A percentile compares a stretch with the other conserved stretches of the same genome.
These are phyloP conservation scores for Debaryomyces udenii DNA, from an alignment of 1,139 yeast species.

Conservation along the genomic window DNA sequence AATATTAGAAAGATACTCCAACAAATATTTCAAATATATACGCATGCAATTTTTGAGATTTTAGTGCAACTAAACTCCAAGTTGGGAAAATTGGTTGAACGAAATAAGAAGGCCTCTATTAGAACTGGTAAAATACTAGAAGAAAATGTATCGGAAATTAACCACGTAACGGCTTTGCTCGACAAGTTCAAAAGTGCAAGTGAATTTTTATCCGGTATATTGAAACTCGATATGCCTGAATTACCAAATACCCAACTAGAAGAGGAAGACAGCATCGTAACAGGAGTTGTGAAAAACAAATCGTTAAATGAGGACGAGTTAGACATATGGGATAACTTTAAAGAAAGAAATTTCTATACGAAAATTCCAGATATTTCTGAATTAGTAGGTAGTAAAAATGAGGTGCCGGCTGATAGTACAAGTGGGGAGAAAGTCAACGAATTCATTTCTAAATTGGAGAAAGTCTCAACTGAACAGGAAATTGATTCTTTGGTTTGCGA, in stretches of 20 bases:
- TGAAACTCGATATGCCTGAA: constrained; percentile 37
- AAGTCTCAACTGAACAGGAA: constrained; percentile 47
- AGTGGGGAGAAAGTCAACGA: constrained; percentile 50
- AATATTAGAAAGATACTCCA: constrained; percentile 19
- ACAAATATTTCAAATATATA: constrained; percentile 49
- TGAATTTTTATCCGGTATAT: constrained; percentile 46
- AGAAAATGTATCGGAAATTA: constrained; percentile 49
- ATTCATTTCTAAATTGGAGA: constrained; percentile 50
- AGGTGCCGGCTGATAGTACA: constrained; percentile 15
- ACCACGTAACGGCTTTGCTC: constrained; percentile 37
- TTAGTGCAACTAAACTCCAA: constrained; percentile 38
- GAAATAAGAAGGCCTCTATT: constrained; percentile 58
- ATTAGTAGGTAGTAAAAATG: constrained; percentile 30
- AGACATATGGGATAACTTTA: constrained; percentile 68
- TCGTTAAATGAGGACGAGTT: constrained; percentile 34
- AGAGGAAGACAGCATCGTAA: constrained; percentile 21
- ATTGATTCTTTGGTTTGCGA: constrained; percentile 59
- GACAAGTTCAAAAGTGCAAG: constrained; percentile 51
- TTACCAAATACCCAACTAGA: constrained; percentile 24
- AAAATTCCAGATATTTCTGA: constrained; percentile 32
- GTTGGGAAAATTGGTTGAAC: constrained; percentile 37
- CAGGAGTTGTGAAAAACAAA: constrained; percentile 29
- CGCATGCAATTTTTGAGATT: constrained; percentile 45
- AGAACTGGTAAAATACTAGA: constrained; percentile 68
- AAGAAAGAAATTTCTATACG: constrained; percentile 63